Conservation (phyloP, 768 basidiomycete genomes). For the Collybia sordida region DNA sequence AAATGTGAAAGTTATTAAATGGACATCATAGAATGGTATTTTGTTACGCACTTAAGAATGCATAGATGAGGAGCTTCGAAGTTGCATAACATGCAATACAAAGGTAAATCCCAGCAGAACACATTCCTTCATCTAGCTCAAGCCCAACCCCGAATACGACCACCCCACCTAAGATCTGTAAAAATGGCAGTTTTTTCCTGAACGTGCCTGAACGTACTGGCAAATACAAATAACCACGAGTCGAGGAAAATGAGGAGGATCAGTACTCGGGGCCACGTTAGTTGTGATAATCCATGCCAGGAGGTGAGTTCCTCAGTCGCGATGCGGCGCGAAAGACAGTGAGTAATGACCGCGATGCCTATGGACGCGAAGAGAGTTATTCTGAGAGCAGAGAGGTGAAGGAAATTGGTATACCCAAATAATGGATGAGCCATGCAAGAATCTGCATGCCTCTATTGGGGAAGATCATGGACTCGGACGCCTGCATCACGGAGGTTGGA, state of each 20-base stretch:
- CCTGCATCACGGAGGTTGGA: neutral
- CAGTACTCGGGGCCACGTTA: slow-evolving; percentile 40
- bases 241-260: slow-evolving; percentile 39
- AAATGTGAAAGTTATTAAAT: neutral
- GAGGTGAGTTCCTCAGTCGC: slow-evolving; percentile 26
- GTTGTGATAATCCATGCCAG: slow-evolving; percentile 22
- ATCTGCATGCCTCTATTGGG: slow-evolving; percentile 3
- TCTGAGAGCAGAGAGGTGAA: neutral
- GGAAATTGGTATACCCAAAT: slow-evolving; percentile 1
- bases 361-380: slow-evolving; percentile 1
- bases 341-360: slow-evolving; percentile 20
- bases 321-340: slow-evolving; percentile 40
- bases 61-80: slow-evolving; percentile 40
- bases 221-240: slow-evolving; percentile 43
- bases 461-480: neutral
- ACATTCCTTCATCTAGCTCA: slow-evolving; percentile 30
- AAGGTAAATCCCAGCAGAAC: slow-evolving; percentile 40
- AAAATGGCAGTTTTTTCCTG: neutral
- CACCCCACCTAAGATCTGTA: slow-evolving; percentile 31
- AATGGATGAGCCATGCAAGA: slow-evolving; percentile 10
- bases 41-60: slow-evolving; percentile 23
- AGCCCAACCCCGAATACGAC: slow-evolving; percentile 46
- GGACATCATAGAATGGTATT: neutral
- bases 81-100: slow-evolving; percentile 42
- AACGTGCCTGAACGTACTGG: slow-evolving; percentile 24